Conservation (phyloP, 2,329 filamentous ascomycete genomes). For the Coniochaeta sp. region DNA sequence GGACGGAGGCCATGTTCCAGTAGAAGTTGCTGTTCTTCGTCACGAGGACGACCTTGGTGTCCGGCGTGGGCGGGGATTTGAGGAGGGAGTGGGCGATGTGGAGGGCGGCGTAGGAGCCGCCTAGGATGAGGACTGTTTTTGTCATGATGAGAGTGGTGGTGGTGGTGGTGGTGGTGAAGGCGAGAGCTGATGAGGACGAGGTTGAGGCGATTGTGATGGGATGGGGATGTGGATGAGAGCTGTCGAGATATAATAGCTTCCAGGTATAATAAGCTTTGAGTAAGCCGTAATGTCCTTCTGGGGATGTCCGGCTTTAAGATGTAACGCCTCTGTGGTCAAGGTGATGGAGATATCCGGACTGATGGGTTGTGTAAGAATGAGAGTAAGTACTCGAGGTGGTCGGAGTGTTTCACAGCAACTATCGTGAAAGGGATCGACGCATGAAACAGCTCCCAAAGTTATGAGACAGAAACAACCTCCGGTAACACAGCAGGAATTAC, state of each 20-base stretch:
- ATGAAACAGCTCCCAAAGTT: background rate
- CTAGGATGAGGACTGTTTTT: conserved; percentile 47
- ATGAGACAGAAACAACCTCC: background rate
- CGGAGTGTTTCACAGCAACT: background rate
- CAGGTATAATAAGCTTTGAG: too few relatives aligned
- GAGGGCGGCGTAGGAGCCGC: conserved; percentile 46
- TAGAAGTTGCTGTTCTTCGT: conserved; percentile 53
- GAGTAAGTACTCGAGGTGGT: background rate
- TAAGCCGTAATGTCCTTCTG: too few relatives aligned
- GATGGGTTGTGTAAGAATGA: background rate
- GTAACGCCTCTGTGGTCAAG: too few relatives aligned
- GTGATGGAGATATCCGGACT: background rate
- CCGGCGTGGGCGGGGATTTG: conserved; percentile 43
- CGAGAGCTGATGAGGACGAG: too few relatives aligned
- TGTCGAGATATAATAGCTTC: too few relatives aligned
- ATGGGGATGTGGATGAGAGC: background rate
- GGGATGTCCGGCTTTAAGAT: too few relatives aligned
- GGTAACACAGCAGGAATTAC: background rate
- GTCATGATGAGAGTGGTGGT: conserved; percentile 27
- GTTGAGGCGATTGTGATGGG: background rate
- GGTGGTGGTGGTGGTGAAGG: background rate
- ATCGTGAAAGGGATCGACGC: background rate
- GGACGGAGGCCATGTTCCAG: conserved; percentile 51
- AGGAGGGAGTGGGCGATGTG: conserved; percentile 47
- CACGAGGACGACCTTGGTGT: conserved; percentile 48